These are phyloP conservation scores for Aspergillus clavatus DNA, from an alignment of 2,329 filamentous ascomycete species.

Conservation along the genomic window DNA sequence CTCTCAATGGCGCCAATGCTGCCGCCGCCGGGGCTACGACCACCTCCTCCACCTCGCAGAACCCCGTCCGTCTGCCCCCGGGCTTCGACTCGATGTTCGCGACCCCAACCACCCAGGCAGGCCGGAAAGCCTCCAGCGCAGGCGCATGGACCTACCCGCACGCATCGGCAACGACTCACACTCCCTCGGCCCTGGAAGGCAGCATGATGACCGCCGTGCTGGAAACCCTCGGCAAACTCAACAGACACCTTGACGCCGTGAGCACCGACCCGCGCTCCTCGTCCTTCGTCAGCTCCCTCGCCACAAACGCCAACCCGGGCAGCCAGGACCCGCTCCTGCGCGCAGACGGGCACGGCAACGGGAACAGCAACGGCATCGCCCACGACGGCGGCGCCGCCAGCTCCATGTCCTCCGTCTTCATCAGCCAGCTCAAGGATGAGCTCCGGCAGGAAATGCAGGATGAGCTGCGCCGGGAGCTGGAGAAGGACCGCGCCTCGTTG, in stretches of 20 bases:
- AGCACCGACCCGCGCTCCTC: conserved; percentile 17
- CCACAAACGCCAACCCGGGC: conserved; percentile 6
- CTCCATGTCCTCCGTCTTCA: conserved; percentile 4
- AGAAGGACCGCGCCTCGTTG: conserved; percentile 28
- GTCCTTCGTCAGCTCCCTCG: conserved; percentile 22
- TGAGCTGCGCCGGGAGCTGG: conserved; percentile 31
- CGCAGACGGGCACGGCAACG: not conserved
- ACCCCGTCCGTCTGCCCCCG: conserved; percentile 30
- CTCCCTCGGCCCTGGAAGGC: conserved; percentile 14
- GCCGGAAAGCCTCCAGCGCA: not conserved
- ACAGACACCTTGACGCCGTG: conserved; percentile 33
- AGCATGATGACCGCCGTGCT: conserved; percentile 31
- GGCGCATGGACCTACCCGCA: conserved; percentile 1
- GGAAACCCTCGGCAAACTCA: conserved; percentile 35
- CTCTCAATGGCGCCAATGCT: too few species aligned
- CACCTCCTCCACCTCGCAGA: conserved; percentile 11
- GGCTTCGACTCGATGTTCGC: conserved; percentile 40
- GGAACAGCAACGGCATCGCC: not conserved
- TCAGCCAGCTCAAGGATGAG: conserved; percentile 29
- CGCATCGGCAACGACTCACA: conserved; percentile 7
- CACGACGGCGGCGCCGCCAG: not conserved
- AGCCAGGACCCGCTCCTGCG: not conserved
- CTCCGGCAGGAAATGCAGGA: conserved; percentile 30
- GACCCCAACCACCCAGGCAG: conserved; percentile 10
- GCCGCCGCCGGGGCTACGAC: not conserved